phyloP scores from a whole-genome alignment of 2,329 filamentous ascomycete species.

The Aspergillus pseudoviridinutans region DNA sequence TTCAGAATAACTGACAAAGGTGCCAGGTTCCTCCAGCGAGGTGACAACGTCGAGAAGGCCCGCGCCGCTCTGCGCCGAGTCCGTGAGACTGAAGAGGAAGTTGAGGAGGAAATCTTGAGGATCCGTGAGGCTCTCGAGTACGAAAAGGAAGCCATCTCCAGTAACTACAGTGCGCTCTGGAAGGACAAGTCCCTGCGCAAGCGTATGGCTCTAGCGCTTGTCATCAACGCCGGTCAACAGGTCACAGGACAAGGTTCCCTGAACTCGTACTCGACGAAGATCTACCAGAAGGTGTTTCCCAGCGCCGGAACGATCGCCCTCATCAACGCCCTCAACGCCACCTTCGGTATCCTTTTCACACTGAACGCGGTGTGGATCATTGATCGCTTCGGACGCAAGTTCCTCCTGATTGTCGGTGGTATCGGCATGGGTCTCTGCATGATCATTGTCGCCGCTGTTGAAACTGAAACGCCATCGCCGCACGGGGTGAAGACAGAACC shows the following conservation, averaged over 20 bases:
- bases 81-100: conserved; percentile 60
- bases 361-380: conserved; percentile 70
- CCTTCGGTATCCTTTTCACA: conserved; percentile 68
- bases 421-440: conserved; percentile 68
- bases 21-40: conserved; percentile 51
- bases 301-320: conserved; percentile 59
- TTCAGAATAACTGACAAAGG: neutral
- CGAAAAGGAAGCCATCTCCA: conserved; percentile 65
- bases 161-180: conserved; percentile 63
- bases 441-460: conserved; percentile 59
- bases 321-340: conserved; percentile 72
- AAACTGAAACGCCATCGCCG: conserved; percentile 53
- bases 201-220: conserved; percentile 60
- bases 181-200: conserved; percentile 66
- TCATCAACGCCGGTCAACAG: conserved; percentile 68
- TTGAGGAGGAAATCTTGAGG: conserved; percentile 61
- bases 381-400: conserved; percentile 66
- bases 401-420: conserved; percentile 65
- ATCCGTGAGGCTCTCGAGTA: conserved; percentile 68
- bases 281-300: conserved; percentile 68
- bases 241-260: conserved; percentile 69
- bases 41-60: conserved; percentile 58
- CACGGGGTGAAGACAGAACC: conserved; percentile 53
- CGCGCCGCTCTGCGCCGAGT: conserved; percentile 56
- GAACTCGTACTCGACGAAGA: conserved; percentile 69